phyloP scores from a whole-genome alignment of 768 basidiomycete genomes.

The Lactarius indigo region DNA sequence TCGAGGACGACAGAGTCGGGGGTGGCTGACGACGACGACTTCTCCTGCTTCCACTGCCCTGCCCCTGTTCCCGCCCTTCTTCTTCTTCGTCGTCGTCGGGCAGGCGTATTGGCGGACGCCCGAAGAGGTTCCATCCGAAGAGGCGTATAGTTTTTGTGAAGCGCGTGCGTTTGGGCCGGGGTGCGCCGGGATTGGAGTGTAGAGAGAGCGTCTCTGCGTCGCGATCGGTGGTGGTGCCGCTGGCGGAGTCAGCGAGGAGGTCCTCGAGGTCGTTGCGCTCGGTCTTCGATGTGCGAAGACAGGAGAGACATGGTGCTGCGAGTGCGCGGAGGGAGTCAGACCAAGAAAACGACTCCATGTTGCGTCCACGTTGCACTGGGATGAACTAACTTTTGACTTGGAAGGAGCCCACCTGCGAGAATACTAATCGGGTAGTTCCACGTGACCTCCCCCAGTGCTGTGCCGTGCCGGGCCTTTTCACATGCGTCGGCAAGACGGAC shows the following conservation, averaged over 20 bases:
- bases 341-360: conserved; percentile 55
- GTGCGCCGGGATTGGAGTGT: conserved; percentile 55
- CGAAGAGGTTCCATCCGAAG: conserved; percentile 68
- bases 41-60: neutral
- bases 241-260: conserved; percentile 43
- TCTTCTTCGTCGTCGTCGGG: conserved; percentile 50
- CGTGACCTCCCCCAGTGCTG: neutral
- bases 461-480: neutral
- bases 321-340: conserved; percentile 57
- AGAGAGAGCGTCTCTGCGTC: conserved; percentile 60
- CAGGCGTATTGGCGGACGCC: conserved; percentile 58
- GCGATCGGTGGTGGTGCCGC: conserved; percentile 41
- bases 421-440: neutral
- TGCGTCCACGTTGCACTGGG: conserved; percentile 13
- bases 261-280: conserved; percentile 44
- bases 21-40: conserved; percentile 4
- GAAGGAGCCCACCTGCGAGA: neutral
- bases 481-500: neutral
- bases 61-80: neutral
- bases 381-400: neutral
- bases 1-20: conserved; percentile 37
- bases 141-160: conserved; percentile 45
- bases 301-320: conserved; percentile 57
- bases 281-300: conserved; percentile 37
- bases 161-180: conserved; percentile 25